These are phyloP conservation scores for Aspergillus thermomutatus DNA, from an alignment of 2,329 filamentous ascomycete genomes.

Conservation along the genomic window DNA sequence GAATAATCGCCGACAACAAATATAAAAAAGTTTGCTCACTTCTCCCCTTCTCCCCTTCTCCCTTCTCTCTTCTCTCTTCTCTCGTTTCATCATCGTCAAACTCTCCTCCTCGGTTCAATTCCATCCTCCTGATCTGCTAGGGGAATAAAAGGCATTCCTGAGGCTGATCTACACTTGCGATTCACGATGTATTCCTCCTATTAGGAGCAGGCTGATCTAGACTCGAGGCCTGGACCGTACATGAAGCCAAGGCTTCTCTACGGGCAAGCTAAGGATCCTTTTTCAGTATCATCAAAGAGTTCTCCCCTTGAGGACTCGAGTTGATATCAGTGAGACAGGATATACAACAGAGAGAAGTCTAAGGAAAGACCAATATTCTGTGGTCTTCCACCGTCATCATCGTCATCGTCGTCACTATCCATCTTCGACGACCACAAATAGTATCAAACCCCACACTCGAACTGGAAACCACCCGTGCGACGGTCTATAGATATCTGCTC, in stretches of 20 bases:
- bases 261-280: constrained; percentile 8
- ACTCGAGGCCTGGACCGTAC: constrained; percentile 14
- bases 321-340: background rate
- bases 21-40: constrained; percentile 8
- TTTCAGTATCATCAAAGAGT: constrained; percentile 2
- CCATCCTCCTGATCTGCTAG: background rate
- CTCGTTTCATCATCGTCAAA: background rate
- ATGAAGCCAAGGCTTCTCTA: constrained; percentile 10
- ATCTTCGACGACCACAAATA: background rate
- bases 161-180: background rate
- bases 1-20: constrained; percentile 1
- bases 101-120: background rate
- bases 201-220: constrained; percentile 12
- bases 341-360: background rate
- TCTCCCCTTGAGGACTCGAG: background rate
- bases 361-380: background rate
- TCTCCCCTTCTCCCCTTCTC: background rate
- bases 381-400: background rate
- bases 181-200: constrained; percentile 7
- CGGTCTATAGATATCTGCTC: background rate
- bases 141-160: background rate
- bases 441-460: background rate
- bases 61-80: background rate
- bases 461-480: background rate
- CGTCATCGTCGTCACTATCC: background rate